A percentile compares a stretch with the other conserved stretches of the same genome.
These are phyloP conservation scores for Tubosaeta sp. DNA, from an alignment of 768 basidiomycete genomes.

Conservation along the genomic window DNA sequence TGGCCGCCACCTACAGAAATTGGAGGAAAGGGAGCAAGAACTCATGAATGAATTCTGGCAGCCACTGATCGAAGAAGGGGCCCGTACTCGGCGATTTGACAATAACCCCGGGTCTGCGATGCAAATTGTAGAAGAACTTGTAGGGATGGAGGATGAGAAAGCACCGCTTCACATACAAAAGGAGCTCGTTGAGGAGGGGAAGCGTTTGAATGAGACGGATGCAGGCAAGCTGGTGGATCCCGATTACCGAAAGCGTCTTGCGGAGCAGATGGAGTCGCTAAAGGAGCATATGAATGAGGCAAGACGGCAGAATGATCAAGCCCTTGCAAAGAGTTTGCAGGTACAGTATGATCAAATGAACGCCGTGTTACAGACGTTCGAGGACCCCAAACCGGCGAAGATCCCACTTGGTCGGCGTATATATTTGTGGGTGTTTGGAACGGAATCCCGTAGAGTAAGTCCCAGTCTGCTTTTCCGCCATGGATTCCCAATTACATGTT, in stretches of 20 bases:
- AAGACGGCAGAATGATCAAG: slow-evolving; percentile 8
- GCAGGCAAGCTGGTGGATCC: slow-evolving; percentile 16
- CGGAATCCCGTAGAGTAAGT: slow-evolving; percentile 12
- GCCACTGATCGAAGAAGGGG: not conserved
- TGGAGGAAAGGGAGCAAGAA: not conserved
- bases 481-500: fast-evolving
- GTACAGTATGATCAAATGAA: slow-evolving; percentile 9
- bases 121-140: not conserved
- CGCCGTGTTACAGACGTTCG: slow-evolving; percentile 13
- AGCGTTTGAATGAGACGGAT: slow-evolving; percentile 19
- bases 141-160: fast-evolving
- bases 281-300: slow-evolving; percentile 18
- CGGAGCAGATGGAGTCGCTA: slow-evolving; percentile 11
- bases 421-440: slow-evolving; percentile 3
- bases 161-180: slow-evolving; percentile 15
- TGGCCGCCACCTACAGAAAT: slow-evolving; percentile 2
- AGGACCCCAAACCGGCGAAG: slow-evolving; percentile 17
- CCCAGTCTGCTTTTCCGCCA: not conserved
- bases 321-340: slow-evolving; percentile 6
- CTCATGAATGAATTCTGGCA: too few relatives aligned
- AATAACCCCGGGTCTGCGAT: not conserved
- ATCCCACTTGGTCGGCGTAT: slow-evolving; percentile 12
- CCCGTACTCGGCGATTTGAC: not conserved
- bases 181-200: slow-evolving; percentile 11
- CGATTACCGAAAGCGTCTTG: slow-evolving; percentile 13